Base-by-base conservation (phyloP, 2,329 filamentous ascomycete genomes). In the Neoarthrinium moseri region DNA sequence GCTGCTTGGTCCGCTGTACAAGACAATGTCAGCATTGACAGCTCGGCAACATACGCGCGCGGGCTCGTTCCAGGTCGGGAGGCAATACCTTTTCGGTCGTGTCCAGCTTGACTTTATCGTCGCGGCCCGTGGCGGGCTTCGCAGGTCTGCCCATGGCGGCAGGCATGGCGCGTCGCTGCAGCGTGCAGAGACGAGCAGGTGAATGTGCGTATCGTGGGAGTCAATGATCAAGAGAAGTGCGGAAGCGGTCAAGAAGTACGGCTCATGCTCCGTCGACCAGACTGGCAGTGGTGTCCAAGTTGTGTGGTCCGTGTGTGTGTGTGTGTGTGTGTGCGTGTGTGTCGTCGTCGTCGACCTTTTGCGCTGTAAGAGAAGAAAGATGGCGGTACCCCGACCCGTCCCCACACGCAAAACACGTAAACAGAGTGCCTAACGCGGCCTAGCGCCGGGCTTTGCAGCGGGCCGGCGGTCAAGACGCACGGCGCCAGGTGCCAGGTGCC, bases 1-100 rank as follows among this genome's bases (percentile, higher is more conserved):
- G 68, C 22, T 64, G 64, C 48, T 71, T 65, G 46, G 65, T 61
- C 47, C 69, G 71, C 77, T 81, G 40, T 33, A n/a, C 4, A 27
- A 43, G 13, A n/a, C 30, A 17, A 18, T 15, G 12, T 39, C 32
- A 30, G 42, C 13, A 15, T n/a, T n/a, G n/a, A n/a, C n/a, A n/a
- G n/a, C n/a, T n/a, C n/a, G n/a, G n/a, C n/a, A n/a, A n/a, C n/a
- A n/a, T n/a, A n/a, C n/a, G n/a, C n/a, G n/a, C n/a, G n/a, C n/a
- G n/a, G n/a, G n/a, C n/a, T n/a, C n/a, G n/a, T n/a, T n/a, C n/a
- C n/a, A n/a, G n/a, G n/a, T n/a, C n/a, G n/a, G n/a, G n/a, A n/a
- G n/a, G n/a, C n/a, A n/a, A 21, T 58, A 70, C 70, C 66, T 69
- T 61, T 43, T 65, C 62, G 6, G 30, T 24, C 39, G 56, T 55